Evolutionary conservation across 148 eudicot genomes (phyloP).

Genomic region (Diospyros kaki): DNA sequence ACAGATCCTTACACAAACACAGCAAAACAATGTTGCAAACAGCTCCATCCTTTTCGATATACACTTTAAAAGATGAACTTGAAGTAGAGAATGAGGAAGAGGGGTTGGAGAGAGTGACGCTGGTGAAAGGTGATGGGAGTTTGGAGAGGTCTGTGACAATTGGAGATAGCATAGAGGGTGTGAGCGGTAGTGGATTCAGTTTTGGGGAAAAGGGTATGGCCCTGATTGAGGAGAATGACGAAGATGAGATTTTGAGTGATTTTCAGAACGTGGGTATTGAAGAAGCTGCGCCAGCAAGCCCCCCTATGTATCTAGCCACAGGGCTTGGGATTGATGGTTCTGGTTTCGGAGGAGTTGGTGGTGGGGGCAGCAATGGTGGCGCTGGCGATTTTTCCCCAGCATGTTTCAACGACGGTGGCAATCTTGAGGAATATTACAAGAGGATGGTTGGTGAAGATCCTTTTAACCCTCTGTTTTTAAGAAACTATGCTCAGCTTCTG

Average conservation of each 20-base stretch:
- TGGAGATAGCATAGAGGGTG: constrained; percentile 26
- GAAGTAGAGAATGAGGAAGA: constrained; percentile 6
- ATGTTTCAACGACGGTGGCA: constrained; percentile 14
- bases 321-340: constrained; percentile 34
- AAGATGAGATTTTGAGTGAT: constrained; percentile 15
- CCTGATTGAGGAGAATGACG: constrained; percentile 46
- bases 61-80: constrained; percentile 22
- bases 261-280: constrained; percentile 18
- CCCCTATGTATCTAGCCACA: constrained; percentile 41
- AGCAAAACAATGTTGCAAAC: constrained; percentile 33
- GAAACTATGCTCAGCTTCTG: constrained; percentile 56
- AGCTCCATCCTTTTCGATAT: constrained; percentile 58
- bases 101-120: neutral
- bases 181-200: constrained; percentile 41
- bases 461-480: constrained; percentile 52
- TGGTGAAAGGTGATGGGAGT: neutral
- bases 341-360: neutral
- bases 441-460: constrained; percentile 50
- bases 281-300: constrained; percentile 19
- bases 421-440: constrained; percentile 32
- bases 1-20: neutral
- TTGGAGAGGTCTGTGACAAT: constrained; percentile 30
- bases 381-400: constrained; percentile 11
- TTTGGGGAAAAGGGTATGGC: constrained; percentile 42
- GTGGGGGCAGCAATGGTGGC: neutral